Evolutionary conservation across 371 early-diverging fungal genomes (phyloP).

Genomic region (Entomophthora muscae): DNA sequence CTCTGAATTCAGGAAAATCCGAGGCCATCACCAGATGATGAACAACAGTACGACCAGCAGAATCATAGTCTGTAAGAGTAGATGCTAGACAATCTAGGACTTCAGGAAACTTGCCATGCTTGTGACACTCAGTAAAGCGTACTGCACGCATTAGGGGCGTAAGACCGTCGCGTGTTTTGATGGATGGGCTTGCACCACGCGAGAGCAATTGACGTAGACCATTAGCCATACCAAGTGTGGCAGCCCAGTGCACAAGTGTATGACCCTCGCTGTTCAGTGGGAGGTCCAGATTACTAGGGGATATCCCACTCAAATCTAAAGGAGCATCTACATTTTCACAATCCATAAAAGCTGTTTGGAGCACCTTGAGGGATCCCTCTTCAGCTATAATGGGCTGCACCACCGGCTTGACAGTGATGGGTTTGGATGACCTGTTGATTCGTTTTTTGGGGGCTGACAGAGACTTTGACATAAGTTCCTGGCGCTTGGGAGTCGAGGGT

Average conservation of each 20-base stretch:
- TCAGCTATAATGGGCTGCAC: no score
- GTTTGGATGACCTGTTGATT: not conserved
- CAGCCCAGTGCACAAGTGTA: conserved; percentile 90
- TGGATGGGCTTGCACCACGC: conserved; percentile 50
- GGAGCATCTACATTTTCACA: conserved; percentile 27
- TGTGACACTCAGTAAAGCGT: conserved; percentile 71
- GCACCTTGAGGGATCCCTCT: conserved; percentile 37
- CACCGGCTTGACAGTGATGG: not conserved
- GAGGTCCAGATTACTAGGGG: conserved; percentile 50
- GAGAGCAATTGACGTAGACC: conserved; percentile 53
- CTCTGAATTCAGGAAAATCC: conserved; percentile 47
- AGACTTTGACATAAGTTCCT: not conserved
- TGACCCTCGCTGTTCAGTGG: conserved; percentile 88
- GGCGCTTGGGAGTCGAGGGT: not conserved
- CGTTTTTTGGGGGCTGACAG: not conserved
- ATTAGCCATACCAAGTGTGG: conserved; percentile 67
- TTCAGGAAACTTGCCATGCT: conserved; percentile 55
- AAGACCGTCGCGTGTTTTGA: conserved; percentile 68
- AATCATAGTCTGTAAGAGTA: conserved; percentile 59
- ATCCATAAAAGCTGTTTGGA: conserved; percentile 51
- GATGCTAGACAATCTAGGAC: conserved; percentile 56
- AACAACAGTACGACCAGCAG: conserved; percentile 66
- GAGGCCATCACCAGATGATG: conserved; percentile 81
- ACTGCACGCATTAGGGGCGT: conserved; percentile 83
- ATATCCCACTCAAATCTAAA: conserved; percentile 23